A percentile compares a stretch with the other conserved stretches of the same genome.
Evolutionary conservation across 2,329 filamentous ascomycete genomes (phyloP).

Genomic region (Hypoxylon sp.): DNA sequence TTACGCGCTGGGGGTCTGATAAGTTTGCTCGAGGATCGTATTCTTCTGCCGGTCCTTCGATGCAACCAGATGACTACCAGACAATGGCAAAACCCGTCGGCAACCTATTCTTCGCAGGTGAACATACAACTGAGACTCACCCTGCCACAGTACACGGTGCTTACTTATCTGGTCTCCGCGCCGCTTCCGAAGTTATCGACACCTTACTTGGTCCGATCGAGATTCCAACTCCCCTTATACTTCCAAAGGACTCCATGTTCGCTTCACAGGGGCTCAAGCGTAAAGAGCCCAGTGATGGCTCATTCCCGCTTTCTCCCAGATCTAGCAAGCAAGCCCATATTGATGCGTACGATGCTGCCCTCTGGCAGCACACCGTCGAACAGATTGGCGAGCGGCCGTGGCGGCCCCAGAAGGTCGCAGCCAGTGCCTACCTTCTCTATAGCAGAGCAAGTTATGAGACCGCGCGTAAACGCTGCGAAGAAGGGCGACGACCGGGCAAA

Average conservation of each 20-base stretch:
- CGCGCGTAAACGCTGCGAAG: conserved; percentile 70
- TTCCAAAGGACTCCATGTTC: conserved; percentile 66
- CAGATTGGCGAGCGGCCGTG: conserved; percentile 79
- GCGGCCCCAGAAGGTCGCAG: conserved; percentile 77
- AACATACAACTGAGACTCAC: conserved; percentile 95
- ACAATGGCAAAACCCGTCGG: conserved; percentile 86
- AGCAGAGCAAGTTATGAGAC: conserved; percentile 81
- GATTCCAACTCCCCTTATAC: conserved; percentile 79
- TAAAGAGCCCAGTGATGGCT: conserved; percentile 55
- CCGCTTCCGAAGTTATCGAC: conserved; percentile 86
- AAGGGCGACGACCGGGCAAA: conserved; percentile 72
- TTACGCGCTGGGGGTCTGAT: conserved; percentile 93
- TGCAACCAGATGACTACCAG: conserved; percentile 90
- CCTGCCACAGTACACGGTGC: conserved; percentile 97
- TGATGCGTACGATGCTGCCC: conserved; percentile 67
- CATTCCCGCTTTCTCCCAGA: conserved; percentile 52
- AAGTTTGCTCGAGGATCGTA: conserved; percentile 94
- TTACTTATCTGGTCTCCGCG: conserved; percentile 91
- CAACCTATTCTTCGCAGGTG: conserved; percentile 93
- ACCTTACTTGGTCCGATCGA: conserved; percentile 83
- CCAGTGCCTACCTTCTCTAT: conserved; percentile 90
- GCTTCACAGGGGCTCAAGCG: conserved; percentile 62
- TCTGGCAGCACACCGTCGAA: conserved; percentile 63
- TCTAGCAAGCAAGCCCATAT: conserved; percentile 65
- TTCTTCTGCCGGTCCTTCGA: conserved; percentile 88